A percentile compares a stretch with the other conserved stretches of the same genome.
Conservation (phyloP, 805 yeast species). For the Schwanniomyces sp. region DNA sequence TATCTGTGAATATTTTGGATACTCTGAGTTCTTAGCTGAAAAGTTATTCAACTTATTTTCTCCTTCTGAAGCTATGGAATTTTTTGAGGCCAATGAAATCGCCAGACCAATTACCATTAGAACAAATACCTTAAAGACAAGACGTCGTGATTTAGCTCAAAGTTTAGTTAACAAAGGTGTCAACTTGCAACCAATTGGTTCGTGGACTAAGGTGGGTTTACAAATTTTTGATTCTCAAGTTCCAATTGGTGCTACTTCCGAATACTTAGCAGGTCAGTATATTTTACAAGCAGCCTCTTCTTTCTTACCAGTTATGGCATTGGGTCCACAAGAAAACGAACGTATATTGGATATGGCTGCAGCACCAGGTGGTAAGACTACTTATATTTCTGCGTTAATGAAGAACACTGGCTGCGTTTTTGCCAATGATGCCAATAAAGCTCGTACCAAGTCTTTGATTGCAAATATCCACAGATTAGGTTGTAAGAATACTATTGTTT, state of each 20-base stretch:
- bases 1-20: constrained; percentile 92
- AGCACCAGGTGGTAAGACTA: constrained; percentile 99
- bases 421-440: constrained; percentile 96
- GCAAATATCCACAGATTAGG: constrained; percentile 98
- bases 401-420: constrained; percentile 96
- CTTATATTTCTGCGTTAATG: constrained; percentile 93
- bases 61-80: constrained; percentile 96
- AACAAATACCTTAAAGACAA: constrained; percentile 92
- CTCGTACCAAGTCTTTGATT: constrained; percentile 92
- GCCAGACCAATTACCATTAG: constrained; percentile 96
- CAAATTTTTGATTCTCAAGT: constrained; percentile 98
- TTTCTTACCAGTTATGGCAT: constrained; percentile 95
- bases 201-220: constrained; percentile 97
- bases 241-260: constrained; percentile 99
- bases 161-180: constrained; percentile 95
- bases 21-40: constrained; percentile 88
- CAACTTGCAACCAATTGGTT: constrained; percentile 93
- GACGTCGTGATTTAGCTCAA: constrained; percentile 95
- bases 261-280: constrained; percentile 96
- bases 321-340: constrained; percentile 96
- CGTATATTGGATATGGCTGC: constrained; percentile 98
- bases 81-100: constrained; percentile 97
- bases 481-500: constrained; percentile 93
- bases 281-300: constrained; percentile 98
- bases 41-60: constrained; percentile 88